Evolutionary conservation across 2,329 filamentous ascomycete species (phyloP).

Genomic region (Trichothecium roseum): DNA sequence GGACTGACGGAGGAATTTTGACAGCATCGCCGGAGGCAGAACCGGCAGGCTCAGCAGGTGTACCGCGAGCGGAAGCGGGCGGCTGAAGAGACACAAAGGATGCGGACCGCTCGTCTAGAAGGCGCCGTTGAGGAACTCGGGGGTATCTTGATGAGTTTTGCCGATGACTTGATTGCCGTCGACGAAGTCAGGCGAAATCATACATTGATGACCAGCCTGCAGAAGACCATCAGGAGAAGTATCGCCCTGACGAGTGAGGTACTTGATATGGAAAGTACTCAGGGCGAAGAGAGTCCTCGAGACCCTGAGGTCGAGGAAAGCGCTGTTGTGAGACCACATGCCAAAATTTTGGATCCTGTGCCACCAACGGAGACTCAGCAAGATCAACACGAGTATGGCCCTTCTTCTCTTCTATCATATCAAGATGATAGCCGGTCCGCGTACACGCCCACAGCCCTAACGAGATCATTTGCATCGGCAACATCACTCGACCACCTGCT

Average conservation of each 20-base stretch:
- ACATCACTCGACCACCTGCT: background rate
- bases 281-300: background rate
- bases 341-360: too few relatives aligned
- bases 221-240: constrained; percentile 11
- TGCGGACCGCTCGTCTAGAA: constrained; percentile 14
- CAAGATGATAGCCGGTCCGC: too few relatives aligned
- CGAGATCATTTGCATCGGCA: background rate
- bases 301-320: too few relatives aligned
- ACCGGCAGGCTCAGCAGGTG: constrained; percentile 18
- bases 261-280: constrained; percentile 5
- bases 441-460: too few relatives aligned
- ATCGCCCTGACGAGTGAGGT: constrained; percentile 14
- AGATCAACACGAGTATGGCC: too few relatives aligned
- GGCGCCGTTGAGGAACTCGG: constrained; percentile 18
- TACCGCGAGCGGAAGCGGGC: constrained; percentile 16
- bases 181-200: constrained; percentile 12
- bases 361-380: too few relatives aligned
- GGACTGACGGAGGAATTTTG: too few relatives aligned
- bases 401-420: too few relatives aligned
- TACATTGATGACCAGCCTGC: constrained; percentile 9
- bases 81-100: constrained; percentile 15
- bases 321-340: too few relatives aligned
- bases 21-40: constrained; percentile 13
- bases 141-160: constrained; percentile 15
- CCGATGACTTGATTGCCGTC: constrained; percentile 16